Percentiles rank a stretch among this genome's conserved stretches.
phyloP scores from a whole-genome alignment of 306 rosid genomes.

The Medicago ruthenica region DNA sequence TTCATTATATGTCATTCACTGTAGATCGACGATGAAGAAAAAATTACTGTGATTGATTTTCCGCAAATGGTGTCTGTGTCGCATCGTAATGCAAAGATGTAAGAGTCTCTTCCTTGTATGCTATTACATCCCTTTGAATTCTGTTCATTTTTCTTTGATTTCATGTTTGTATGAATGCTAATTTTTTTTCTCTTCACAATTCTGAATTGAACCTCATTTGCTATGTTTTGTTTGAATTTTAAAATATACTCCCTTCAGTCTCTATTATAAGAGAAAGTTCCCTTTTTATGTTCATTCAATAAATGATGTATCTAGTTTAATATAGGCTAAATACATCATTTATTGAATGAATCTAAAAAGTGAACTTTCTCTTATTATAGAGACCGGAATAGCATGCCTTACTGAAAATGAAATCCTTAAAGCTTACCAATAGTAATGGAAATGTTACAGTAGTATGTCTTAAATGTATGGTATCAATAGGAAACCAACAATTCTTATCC shows the following conservation, averaged over 20 bases:
- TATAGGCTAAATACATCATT: too few species aligned
- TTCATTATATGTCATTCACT: slow-evolving; percentile 27
- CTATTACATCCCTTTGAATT: neutral
- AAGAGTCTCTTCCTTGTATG: slow-evolving; percentile 48
- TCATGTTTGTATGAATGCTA: slow-evolving; percentile 6
- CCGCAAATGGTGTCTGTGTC: slow-evolving; percentile 97
- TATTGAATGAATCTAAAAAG: too few species aligned
- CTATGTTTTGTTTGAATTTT: slow-evolving; percentile 12
- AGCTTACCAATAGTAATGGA: too few species aligned
- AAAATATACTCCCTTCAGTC: too few species aligned
- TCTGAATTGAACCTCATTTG: slow-evolving; percentile 15
- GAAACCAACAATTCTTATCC: slow-evolving; percentile 24
- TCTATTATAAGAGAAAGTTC: too few species aligned
- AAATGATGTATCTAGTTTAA: too few species aligned
- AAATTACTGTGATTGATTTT: slow-evolving; percentile 88
- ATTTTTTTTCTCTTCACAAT: neutral
- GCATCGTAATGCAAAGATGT: slow-evolving; percentile 91
- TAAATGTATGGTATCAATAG: neutral
- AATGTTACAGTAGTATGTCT: too few species aligned
- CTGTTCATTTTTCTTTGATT: slow-evolving; percentile 21
- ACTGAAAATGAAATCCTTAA: too few species aligned
- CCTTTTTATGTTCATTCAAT: too few species aligned
- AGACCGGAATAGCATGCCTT: too few species aligned
- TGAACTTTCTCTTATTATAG: too few species aligned
- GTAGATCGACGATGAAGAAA: slow-evolving; percentile 87